Conservation (phyloP, 768 basidiomycete species). For the Grammothele lineata region DNA sequence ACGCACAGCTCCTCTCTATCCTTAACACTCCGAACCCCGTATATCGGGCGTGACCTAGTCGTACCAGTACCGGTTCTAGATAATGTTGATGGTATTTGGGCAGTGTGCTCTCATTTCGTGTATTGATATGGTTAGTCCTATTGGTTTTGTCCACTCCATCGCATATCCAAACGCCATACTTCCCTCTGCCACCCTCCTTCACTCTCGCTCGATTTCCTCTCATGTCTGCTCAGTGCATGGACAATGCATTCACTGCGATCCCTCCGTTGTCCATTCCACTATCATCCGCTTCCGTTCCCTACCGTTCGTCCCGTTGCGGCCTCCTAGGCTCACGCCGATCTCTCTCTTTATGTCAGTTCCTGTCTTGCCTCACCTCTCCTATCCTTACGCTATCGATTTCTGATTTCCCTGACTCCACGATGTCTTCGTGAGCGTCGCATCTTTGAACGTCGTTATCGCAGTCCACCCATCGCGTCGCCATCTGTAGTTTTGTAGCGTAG, state of each 20-base stretch:
- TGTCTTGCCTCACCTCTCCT: constrained; percentile 24
- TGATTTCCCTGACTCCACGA: constrained; percentile 8
- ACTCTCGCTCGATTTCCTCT: constrained; percentile 13
- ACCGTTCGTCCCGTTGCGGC: constrained; percentile 14
- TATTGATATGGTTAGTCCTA: constrained; percentile 20
- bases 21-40: constrained; percentile 23
- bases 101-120: constrained; percentile 17
- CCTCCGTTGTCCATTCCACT: constrained; percentile 9
- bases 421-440: constrained; percentile 1
- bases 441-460: constrained; percentile 1
- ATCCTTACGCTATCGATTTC: constrained; percentile 24
- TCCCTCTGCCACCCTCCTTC: background rate
- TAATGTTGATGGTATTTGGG: constrained; percentile 17
- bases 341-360: constrained; percentile 15
- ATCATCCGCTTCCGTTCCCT: background rate
- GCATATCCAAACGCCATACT: constrained; percentile 2
- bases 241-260: constrained; percentile 18
- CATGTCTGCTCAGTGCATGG: constrained; percentile 19
- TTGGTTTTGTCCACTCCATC: constrained; percentile 15
- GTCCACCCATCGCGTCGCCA: constrained; percentile 19
- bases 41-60: constrained; percentile 19
- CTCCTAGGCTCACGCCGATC: constrained; percentile 9
- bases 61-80: constrained; percentile 13
- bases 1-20: constrained; percentile 27
- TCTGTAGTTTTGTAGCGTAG: constrained; percentile 33